Percentiles rank a stretch among this genome's conserved stretches.
Evolutionary conservation across 2,329 filamentous ascomycete genomes (phyloP).

Genomic region (Bisporella sp.): DNA sequence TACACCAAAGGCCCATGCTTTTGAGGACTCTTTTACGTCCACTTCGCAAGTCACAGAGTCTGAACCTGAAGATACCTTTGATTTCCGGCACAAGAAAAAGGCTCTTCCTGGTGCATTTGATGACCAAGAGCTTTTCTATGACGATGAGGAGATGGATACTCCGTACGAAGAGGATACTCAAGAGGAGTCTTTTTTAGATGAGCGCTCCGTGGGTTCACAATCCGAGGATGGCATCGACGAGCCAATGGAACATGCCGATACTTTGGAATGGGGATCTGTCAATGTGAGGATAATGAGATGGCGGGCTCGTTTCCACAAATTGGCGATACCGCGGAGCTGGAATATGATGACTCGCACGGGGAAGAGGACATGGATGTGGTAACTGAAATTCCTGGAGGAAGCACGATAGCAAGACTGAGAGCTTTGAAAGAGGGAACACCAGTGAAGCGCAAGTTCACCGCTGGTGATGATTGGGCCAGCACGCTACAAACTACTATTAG

Average conservation of each 20-base stretch:
- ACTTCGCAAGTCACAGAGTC: conserved; percentile 31
- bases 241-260: conserved; percentile 57
- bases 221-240: conserved; percentile 47
- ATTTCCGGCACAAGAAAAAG: conserved; percentile 26
- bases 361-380: conserved; percentile 41
- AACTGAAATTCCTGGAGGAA: conserved; percentile 50
- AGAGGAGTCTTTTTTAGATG: conserved; percentile 89
- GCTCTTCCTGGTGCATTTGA: conserved; percentile 78
- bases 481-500: conserved; percentile 92
- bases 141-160: conserved; percentile 43
- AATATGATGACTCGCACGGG: conserved; percentile 42
- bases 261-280: conserved; percentile 71
- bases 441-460: conserved; percentile 49
- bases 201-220: conserved; percentile 78
- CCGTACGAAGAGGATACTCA: conserved; percentile 27
- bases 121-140: conserved; percentile 46
- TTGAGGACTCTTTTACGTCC: conserved; percentile 27
- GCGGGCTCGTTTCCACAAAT: conserved; percentile 70
- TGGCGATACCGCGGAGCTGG: conserved; percentile 71
- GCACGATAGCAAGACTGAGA: conserved; percentile 57
- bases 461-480: conserved; percentile 82
- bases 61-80: conserved; percentile 28
- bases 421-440: conserved; percentile 55
- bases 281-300: conserved; percentile 64
- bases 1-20: conserved; percentile 14